These are phyloP conservation scores for Phytophthora constricta DNA, from an alignment of 352 stramenopile species.

Conservation along the genomic window DNA sequence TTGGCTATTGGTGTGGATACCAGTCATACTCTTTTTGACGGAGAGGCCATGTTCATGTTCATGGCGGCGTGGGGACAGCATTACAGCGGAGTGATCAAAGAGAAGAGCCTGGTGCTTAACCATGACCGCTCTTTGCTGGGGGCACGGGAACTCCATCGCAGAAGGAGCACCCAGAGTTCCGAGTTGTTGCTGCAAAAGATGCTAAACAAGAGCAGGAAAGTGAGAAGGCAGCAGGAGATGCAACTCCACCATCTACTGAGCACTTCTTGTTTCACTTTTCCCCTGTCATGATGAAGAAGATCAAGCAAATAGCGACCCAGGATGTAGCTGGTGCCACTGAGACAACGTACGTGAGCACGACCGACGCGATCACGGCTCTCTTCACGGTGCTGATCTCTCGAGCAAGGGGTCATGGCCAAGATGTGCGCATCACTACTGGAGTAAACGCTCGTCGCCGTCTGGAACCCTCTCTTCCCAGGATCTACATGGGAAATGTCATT, in stretches of 20 bases:
- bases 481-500: conserved; percentile 62
- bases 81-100: conserved; percentile 41
- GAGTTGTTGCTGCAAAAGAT: conserved; percentile 1
- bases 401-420: conserved; percentile 48
- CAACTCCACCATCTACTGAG: conserved; percentile 20
- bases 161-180: conserved; percentile 55
- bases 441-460: conserved; percentile 62
- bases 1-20: conserved; percentile 51
- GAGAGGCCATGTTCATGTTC: conserved; percentile 63
- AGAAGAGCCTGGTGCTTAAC: conserved; percentile 35
- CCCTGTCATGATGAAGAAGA: conserved; percentile 38
- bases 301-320: conserved; percentile 40
- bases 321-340: not conserved
- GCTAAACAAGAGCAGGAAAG: not conserved
- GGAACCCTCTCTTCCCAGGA: conserved; percentile 42
- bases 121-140: conserved; percentile 51
- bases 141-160: conserved; percentile 23
- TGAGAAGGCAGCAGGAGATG: not conserved
- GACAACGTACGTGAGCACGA: conserved; percentile 56
- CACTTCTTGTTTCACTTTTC: conserved; percentile 53
- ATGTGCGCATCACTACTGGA: conserved; percentile 52
- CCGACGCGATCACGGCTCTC: conserved; percentile 58
- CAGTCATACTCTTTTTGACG: conserved; percentile 57
- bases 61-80: conserved; percentile 60
- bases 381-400: conserved; percentile 57